phyloP scores from a whole-genome alignment of 192 early-diverging fungal species.

The Podila verticillata region DNA sequence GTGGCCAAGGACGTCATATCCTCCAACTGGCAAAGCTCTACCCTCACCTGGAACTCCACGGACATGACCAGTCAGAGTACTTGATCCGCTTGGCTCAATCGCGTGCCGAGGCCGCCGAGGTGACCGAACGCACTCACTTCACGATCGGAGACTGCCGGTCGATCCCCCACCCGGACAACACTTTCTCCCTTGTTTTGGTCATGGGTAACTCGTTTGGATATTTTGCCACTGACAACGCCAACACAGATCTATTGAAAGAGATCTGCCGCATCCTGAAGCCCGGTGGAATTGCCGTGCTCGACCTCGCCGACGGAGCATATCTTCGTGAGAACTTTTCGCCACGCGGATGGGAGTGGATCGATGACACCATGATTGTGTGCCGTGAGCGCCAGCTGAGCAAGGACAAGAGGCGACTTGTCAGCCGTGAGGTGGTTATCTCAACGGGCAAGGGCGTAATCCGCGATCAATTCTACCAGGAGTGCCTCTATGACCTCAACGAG shows the following conservation, averaged over 20 bases:
- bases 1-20: conserved; percentile 72
- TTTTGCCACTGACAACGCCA: conserved; percentile 65
- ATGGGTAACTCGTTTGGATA: conserved; percentile 79
- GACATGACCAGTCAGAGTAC: conserved; percentile 72
- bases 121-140: conserved; percentile 48
- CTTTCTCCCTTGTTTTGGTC: conserved; percentile 64
- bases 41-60: conserved; percentile 60
- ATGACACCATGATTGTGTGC: conserved; percentile 71
- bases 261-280: conserved; percentile 59
- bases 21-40: conserved; percentile 63
- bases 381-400: conserved; percentile 66
- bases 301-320: conserved; percentile 68
- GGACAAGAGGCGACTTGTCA: conserved; percentile 61
- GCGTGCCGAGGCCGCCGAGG: conserved; percentile 38
- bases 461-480: conserved; percentile 74
- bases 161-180: conserved; percentile 58
- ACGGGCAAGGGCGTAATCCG: conserved; percentile 65
- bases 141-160: conserved; percentile 71
- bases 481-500: conserved; percentile 62
- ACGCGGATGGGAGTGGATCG: conserved; percentile 74
- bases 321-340: conserved; percentile 63
- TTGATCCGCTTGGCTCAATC: conserved; percentile 63
- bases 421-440: conserved; percentile 64
- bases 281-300: conserved; percentile 63
- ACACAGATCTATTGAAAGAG: conserved; percentile 58